Evolutionary conservation across 2,329 filamentous ascomycete genomes (phyloP).

Genomic region (Acrocalymma vagum): DNA sequence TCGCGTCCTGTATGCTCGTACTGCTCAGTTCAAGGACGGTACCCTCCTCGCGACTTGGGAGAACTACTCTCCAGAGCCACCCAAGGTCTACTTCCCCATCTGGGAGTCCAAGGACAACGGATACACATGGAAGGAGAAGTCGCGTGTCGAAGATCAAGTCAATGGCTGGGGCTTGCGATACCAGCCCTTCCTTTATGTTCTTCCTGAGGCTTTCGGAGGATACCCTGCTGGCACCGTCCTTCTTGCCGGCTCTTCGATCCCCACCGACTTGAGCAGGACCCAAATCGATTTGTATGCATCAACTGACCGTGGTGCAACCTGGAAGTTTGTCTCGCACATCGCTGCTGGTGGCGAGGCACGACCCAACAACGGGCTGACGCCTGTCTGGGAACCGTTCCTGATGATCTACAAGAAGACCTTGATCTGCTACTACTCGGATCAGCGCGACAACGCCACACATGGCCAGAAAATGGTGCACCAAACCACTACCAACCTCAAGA

Average conservation of each 20-base stretch:
- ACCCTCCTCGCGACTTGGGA: slow-evolving; percentile 63
- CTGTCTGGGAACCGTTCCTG: slow-evolving; percentile 78
- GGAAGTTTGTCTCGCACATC: slow-evolving; percentile 73
- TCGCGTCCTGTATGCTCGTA: slow-evolving; percentile 62
- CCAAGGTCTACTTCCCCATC: slow-evolving; percentile 55
- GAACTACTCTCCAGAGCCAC: slow-evolving; percentile 60
- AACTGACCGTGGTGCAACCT: slow-evolving; percentile 66
- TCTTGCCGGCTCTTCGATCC: slow-evolving; percentile 67
- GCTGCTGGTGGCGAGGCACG: slow-evolving; percentile 69
- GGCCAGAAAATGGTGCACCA: slow-evolving; percentile 77
- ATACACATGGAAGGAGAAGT: slow-evolving; percentile 69
- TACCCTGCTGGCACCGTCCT: slow-evolving; percentile 71
- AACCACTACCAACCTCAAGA: slow-evolving; percentile 64
- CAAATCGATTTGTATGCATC: slow-evolving; percentile 76
- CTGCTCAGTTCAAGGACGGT: slow-evolving; percentile 54
- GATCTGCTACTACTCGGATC: slow-evolving; percentile 76
- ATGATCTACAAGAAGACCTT: slow-evolving; percentile 66
- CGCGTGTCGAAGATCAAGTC: slow-evolving; percentile 68
- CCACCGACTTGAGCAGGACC: slow-evolving; percentile 66
- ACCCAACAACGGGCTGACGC: slow-evolving; percentile 71
- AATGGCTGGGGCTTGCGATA: slow-evolving; percentile 73
- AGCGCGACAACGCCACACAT: slow-evolving; percentile 67
- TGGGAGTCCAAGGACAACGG: slow-evolving; percentile 57
- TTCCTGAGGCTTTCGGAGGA: slow-evolving; percentile 65
- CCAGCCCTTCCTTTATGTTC: slow-evolving; percentile 73